Base-by-base conservation (phyloP, 2,329 filamentous ascomycete species). In the Xylaria polymorpha region DNA sequence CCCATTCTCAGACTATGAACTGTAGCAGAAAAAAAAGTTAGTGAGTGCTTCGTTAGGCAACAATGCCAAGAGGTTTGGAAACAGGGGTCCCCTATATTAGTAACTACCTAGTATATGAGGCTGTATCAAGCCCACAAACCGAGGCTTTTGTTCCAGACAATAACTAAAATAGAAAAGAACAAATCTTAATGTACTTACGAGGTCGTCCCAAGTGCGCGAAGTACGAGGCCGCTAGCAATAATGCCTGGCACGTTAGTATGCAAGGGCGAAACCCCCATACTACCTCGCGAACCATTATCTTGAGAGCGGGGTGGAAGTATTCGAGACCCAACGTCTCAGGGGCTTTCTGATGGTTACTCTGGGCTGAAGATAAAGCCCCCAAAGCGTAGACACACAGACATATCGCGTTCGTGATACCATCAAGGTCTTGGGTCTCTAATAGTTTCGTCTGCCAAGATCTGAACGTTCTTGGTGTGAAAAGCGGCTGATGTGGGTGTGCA, bases 311-410 rank as follows among this genome's bases (percentile, higher is more conserved):
- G 58, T 78, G 76, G 61, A 82, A 81, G 43, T 79, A 77, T 8
- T 74, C 67, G 22, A 80, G 71, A 0, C 79, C 79, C 18, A 79
- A 69, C 15, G 74, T 69, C 41, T 79, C 76, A 6, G 74, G 70
- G n/a, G 72, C 73, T 15, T 74, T 74, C 59, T 74, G 66, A 2
- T 62, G 62, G 6, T 60, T 61, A 5, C 51, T 67, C 10, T 70
- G 63, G 10, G 72, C 61, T 20, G 69, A 72, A 7, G 74, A 73
- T 14, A 80, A 60, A 22, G 74, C 72, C 1, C 80, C 80, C n/a
- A 82, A 68, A 29, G 80, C 78, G 62, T 80, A 82, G 0, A 81
- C 78, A 43, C 76, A 78, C 14, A 81, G 74, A 61, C 80, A 81
- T 43, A 81, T 78, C 4, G 80, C 74, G 4, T 76, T 79, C 37